A percentile compares a stretch with the other conserved stretches of the same genome.
phyloP scores from a whole-genome alignment of 2,329 filamentous ascomycete genomes.

The Apiospora sp. region DNA sequence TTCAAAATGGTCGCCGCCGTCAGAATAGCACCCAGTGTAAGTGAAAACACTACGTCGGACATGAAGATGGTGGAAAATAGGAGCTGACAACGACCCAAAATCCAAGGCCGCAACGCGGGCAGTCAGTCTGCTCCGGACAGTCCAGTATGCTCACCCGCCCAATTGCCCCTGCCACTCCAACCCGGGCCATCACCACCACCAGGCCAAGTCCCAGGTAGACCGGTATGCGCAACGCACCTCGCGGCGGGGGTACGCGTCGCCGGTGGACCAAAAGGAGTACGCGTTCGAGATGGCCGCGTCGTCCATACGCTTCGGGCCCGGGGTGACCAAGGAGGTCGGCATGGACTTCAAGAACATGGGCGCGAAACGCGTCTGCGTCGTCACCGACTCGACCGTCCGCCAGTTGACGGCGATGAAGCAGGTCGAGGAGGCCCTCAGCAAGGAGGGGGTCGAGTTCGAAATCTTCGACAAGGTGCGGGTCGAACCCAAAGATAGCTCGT shows the following conservation, averaged over 20 bases:
- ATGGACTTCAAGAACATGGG: conserved; percentile 97
- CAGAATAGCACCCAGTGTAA: conserved; percentile 46
- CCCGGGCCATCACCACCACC: conserved; percentile 72
- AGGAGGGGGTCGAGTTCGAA: conserved; percentile 80
- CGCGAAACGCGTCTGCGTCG: conserved; percentile 85
- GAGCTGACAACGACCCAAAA: not conserved
- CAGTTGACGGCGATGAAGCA: conserved; percentile 90
- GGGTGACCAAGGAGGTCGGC: conserved; percentile 92
- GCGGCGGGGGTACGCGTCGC: conserved; percentile 73
- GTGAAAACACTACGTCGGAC: conserved; percentile 29
- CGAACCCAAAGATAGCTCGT: conserved; percentile 95
- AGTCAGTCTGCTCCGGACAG: conserved; percentile 79
- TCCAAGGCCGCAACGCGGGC: conserved; percentile 69
- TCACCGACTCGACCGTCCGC: conserved; percentile 85
- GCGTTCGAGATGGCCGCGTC: conserved; percentile 99
- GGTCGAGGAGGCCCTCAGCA: conserved; percentile 79
- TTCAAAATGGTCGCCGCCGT: conserved; percentile 42
- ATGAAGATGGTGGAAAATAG: no score
- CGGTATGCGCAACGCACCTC: conserved; percentile 51
- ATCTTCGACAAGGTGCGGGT: conserved; percentile 83
- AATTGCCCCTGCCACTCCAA: conserved; percentile 94
- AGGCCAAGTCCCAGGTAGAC: conserved; percentile 52
- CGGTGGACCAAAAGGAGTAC: conserved; percentile 86
- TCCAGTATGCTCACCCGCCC: conserved; percentile 89
- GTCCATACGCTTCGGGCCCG: conserved; percentile 91